These are phyloP conservation scores for Eustoma russellianum DNA, from an alignment of 257 asterid genomes.

Conservation along the genomic window DNA sequence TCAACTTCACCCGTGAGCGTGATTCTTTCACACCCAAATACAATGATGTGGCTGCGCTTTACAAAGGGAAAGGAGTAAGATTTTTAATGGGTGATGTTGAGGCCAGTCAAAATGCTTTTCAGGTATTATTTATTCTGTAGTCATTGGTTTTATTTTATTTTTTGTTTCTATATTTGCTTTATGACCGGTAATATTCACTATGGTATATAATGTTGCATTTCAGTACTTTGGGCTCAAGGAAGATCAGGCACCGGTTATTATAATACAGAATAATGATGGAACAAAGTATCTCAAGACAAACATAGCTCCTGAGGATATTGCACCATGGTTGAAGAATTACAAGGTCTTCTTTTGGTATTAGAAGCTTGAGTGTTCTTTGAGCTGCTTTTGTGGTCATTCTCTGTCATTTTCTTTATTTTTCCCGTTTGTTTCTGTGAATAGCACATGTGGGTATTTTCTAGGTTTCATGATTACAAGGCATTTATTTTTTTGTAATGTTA, in stretches of 20 bases:
- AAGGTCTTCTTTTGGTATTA: slow-evolving; percentile 22
- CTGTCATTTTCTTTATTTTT: too few species aligned
- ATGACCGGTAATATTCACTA: not conserved
- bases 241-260: slow-evolving; percentile 54
- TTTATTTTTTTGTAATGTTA: not conserved
- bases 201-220: slow-evolving; percentile 9
- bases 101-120: slow-evolving; percentile 44
- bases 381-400: not conserved
- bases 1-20: slow-evolving; percentile 53
- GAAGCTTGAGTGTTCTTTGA: not conserved
- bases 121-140: slow-evolving; percentile 23
- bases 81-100: slow-evolving; percentile 72
- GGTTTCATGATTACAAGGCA: not conserved
- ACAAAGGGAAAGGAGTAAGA: slow-evolving; percentile 56
- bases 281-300: slow-evolving; percentile 45
- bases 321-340: slow-evolving; percentile 52
- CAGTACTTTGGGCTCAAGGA: slow-evolving; percentile 68
- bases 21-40: slow-evolving; percentile 47
- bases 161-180: too few species aligned
- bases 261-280: slow-evolving; percentile 36
- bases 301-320: slow-evolving; percentile 47
- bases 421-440: too few species aligned
- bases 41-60: slow-evolving; percentile 47
- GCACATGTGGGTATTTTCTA: not conserved
- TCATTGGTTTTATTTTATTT: too few species aligned